Conservation (phyloP, 2,329 filamentous ascomycete species). For the Trematosphaeria pertusa region DNA sequence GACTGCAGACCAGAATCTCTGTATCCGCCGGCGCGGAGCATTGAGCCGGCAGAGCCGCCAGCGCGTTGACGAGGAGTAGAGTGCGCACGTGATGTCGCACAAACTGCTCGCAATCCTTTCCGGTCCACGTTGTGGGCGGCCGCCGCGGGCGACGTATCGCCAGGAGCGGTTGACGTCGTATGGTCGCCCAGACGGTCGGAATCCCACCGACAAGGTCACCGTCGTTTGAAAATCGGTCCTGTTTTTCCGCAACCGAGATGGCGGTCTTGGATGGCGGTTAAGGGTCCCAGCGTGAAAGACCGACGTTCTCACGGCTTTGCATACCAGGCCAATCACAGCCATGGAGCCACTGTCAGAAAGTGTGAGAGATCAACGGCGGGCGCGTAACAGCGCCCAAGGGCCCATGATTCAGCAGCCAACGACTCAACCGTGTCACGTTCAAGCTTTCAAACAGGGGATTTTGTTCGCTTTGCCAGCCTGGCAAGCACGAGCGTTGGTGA, state of each 20-base stretch:
- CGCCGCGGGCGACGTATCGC: constrained; percentile 5
- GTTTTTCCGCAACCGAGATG: constrained; percentile 24
- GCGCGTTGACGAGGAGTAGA: constrained; percentile 17
- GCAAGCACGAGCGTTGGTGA: no score
- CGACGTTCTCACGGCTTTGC: neutral
- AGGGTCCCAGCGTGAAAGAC: constrained; percentile 4
- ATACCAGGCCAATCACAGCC: constrained; percentile 5
- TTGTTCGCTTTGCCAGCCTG: no score
- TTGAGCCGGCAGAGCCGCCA: constrained; percentile 31
- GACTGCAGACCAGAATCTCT: neutral
- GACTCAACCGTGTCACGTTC: neutral
- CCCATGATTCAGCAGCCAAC: neutral
- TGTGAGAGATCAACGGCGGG: constrained; percentile 10
- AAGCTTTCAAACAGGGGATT: neutral
- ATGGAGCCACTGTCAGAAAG: neutral
- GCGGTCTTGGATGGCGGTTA: constrained; percentile 12
- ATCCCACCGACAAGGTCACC: constrained; percentile 17
- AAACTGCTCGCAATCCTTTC: constrained; percentile 19
- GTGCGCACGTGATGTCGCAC: constrained; percentile 18
- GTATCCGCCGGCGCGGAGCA: constrained; percentile 8
- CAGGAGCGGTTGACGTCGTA: constrained; percentile 13
- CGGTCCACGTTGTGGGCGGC: constrained; percentile 19
- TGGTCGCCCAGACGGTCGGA: constrained; percentile 24
- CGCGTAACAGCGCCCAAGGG: constrained; percentile 5
- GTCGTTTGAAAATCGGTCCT: constrained; percentile 10